These are phyloP conservation scores for Kodamaea kaohsiungensis DNA, from an alignment of 805 yeast genomes.

Conservation along the genomic window DNA sequence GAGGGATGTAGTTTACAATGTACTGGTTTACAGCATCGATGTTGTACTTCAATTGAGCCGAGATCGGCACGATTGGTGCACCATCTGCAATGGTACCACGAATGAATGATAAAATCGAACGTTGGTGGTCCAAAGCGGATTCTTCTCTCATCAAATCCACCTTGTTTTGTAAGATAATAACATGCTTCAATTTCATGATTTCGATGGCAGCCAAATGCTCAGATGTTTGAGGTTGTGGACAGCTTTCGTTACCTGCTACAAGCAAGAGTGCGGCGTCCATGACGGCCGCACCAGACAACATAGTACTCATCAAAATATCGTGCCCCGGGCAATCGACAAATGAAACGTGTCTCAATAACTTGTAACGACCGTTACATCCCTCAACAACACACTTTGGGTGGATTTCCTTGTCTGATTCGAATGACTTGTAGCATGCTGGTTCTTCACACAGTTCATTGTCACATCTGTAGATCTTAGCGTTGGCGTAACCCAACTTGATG, in stretches of 20 bases:
- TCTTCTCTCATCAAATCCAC: slow-evolving; percentile 99
- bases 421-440: slow-evolving; percentile 94
- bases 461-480: slow-evolving; percentile 96
- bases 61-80: slow-evolving; percentile 97
- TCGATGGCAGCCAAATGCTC: slow-evolving; percentile 99
- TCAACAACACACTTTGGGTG: slow-evolving; percentile 87
- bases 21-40: slow-evolving; percentile 98
- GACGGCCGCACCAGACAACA: slow-evolving; percentile 99
- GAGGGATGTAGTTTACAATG: slow-evolving; percentile 92
- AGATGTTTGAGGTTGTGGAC: slow-evolving; percentile 99
- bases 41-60: slow-evolving; percentile 97
- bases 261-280: slow-evolving; percentile 98
- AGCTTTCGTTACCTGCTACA: slow-evolving; percentile 97
- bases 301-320: slow-evolving; percentile 99
- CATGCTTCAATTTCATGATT: slow-evolving; percentile 97
- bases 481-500: slow-evolving; percentile 97
- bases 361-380: slow-evolving; percentile 88
- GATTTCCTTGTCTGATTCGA: slow-evolving; percentile 92
- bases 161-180: slow-evolving; percentile 93
- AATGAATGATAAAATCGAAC: slow-evolving; percentile 87
- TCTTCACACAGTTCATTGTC: slow-evolving; percentile 82
- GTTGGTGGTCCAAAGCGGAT: slow-evolving; percentile 92
- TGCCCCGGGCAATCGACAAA: slow-evolving; percentile 99
- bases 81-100: slow-evolving; percentile 99
- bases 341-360: slow-evolving; percentile 91